Base-by-base conservation (phyloP, 202 grass and related monocot genomes). In the Digitaria exilis region DNA sequence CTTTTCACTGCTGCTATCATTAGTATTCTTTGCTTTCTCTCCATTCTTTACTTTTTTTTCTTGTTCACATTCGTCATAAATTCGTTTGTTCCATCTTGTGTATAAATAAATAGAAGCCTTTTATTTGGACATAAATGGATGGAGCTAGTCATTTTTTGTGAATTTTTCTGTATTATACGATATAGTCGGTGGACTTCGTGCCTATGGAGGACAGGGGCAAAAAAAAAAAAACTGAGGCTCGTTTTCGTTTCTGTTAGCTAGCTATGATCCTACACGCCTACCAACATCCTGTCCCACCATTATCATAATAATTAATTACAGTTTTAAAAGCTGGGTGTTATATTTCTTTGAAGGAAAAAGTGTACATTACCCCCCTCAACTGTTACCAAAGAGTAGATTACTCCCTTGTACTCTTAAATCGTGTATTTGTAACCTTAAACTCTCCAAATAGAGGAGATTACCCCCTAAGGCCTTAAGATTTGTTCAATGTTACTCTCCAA, bases 51-150 rank as follows among this genome's bases (percentile, higher is more conserved):
- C 13, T 34, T 0, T 21, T 26, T 71, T 24, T 73, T 73, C 10
- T 72, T n/a, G 21, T 52, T 52, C 70, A 35, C 31, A 24, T 56
- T 66, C 15, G 2, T n/a, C n/a, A n/a, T 45, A 78, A 28, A 30
- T 72, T 82, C 37, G 56, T 65, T 77, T n/a, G 28, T 64, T 10
- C 18, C 73, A 41, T 81, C 10, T 15, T 75, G 69, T 86, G 60
- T 75, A 81, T 42, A 86, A 43, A 75, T 16, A 48, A 69, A 69
- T 26, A 59, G 65, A 68, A 52, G 10, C 5, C 5, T n/a, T n/a
- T 6, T 19, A 18, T 48, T 26, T 62, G 28, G 17, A 64, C 41
- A 50, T n/a, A 86, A 85, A 58, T 34, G 16, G 39, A 28, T 58
- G 74, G 26, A 49, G n/a, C 21, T 78, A 28, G 37, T 22, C 67